phyloP scores from a whole-genome alignment of 345 rosid genomes.

The Eutrema yunnanense region DNA sequence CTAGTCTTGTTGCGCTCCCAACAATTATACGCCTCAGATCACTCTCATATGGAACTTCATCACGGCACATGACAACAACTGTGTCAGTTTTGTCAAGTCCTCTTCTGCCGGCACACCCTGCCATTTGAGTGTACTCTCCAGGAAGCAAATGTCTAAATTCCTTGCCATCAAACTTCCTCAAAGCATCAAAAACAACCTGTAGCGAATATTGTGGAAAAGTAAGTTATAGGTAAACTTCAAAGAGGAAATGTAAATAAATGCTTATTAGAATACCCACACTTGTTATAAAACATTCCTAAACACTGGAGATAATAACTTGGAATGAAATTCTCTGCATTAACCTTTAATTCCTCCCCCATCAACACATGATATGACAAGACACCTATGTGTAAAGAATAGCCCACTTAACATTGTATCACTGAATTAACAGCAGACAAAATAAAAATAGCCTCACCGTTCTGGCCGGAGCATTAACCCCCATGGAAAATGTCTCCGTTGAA shows the following conservation, averaged over 20 bases:
- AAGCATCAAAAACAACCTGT: constrained; percentile 88
- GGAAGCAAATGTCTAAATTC: constrained; percentile 80
- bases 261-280: background rate
- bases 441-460: constrained; percentile 64
- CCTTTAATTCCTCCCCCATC: background rate
- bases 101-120: constrained; percentile 99
- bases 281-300: background rate
- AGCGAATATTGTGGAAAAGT: constrained; percentile 17
- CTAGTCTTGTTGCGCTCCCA: constrained; percentile 80
- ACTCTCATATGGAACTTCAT: constrained; percentile 79
- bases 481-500: constrained; percentile 98
- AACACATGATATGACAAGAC: background rate
- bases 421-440: background rate
- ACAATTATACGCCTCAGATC: constrained; percentile 56
- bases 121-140: constrained; percentile 99
- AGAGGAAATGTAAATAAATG: background rate
- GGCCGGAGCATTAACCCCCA: constrained; percentile 99
- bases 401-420: constrained; percentile 5
- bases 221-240: constrained; percentile 6
- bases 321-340: background rate
- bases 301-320: background rate
- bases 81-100: constrained; percentile 97
- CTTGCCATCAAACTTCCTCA: constrained; percentile 94
- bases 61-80: constrained; percentile 88
- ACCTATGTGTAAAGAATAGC: background rate